phyloP scores from a whole-genome alignment of 2,329 filamentous ascomycete genomes.

The Penicillium rolfsii region DNA sequence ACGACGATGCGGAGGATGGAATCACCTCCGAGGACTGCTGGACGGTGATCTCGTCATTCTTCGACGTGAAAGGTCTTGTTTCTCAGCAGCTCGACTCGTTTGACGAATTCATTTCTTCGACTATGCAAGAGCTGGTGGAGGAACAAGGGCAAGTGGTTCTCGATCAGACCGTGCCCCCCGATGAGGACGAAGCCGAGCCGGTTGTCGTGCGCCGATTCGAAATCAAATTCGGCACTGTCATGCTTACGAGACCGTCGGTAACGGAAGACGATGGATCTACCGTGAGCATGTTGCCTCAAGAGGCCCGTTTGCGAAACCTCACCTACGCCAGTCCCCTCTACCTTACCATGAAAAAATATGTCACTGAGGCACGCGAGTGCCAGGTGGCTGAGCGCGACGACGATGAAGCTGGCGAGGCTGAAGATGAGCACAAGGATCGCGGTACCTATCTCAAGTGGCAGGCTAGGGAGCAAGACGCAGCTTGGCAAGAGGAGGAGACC shows the following conservation, averaged over 20 bases:
- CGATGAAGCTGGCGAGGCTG: slow-evolving; percentile 57
- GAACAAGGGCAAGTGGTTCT: slow-evolving; percentile 92
- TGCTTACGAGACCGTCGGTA: slow-evolving; percentile 85
- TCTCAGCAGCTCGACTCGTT: slow-evolving; percentile 98
- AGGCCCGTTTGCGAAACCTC: slow-evolving; percentile 91
- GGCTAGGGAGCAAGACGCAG: slow-evolving; percentile 47
- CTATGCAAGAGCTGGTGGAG: slow-evolving; percentile 90
- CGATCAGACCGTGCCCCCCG: slow-evolving; percentile 83
- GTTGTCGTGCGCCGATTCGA: slow-evolving; percentile 90
- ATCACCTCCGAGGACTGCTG: slow-evolving; percentile 98
- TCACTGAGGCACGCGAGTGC: slow-evolving; percentile 79
- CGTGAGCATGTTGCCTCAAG: slow-evolving; percentile 84
- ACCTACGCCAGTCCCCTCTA: slow-evolving; percentile 94
- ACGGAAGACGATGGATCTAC: slow-evolving; percentile 92
- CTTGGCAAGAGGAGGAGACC: slow-evolving; percentile 66
- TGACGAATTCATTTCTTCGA: slow-evolving; percentile 92
- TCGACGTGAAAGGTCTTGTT: slow-evolving; percentile 91
- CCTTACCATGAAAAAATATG: slow-evolving; percentile 82
- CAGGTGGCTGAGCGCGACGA: slow-evolving; percentile 70
- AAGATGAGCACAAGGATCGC: slow-evolving; percentile 52
- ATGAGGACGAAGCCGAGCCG: slow-evolving; percentile 70
- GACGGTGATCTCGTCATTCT: slow-evolving; percentile 96
- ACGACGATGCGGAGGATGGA: slow-evolving; percentile 67
- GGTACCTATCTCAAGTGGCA: slow-evolving; percentile 54
- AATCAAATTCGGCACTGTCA: slow-evolving; percentile 88